Base-by-base conservation (phyloP, 805 yeast genomes). In the Lachancea meyersii region DNA sequence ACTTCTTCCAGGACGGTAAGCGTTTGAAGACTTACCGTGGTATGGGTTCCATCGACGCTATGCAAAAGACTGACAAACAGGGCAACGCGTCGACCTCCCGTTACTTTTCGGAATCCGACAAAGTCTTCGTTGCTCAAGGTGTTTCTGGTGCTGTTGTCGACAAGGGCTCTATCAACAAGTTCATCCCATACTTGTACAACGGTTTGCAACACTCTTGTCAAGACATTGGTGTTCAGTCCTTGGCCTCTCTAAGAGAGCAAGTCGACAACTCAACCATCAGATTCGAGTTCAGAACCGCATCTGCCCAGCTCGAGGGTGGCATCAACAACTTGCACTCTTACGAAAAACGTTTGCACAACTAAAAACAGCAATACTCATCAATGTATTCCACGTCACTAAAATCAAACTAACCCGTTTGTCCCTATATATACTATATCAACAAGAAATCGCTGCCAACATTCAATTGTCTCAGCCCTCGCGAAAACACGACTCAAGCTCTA, bases 261-360 rank as follows among this genome's bases (percentile, higher is more conserved):
- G 91, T 86, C 48, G 72, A 71, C 57, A 50, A 57, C 44, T 95
- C 95, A 54, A 71, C 69, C 24, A 82, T 88, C 50, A 82, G 98
- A 73, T 93, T 93, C 63, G 98, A 93, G 74, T 81, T 83, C 70
- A 87, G 98, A 80, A 89, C 97, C 55, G 95, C 97, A 39, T 86
- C 96, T 61, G 96, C 98, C 51, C 98, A 93, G 77, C 76, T 88
- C 53, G 98, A 93, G 74, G 98, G 98, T 75, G 97, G 97, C 69
- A 91, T 93, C 50, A 85, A 87, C 71, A 89, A 95, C 63, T 79
- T 93, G 70, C 87, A 87, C 76, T 89, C 97, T 46, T 93, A 86
- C 67, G 98, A 93, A 73, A 93, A 93, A 80, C 87, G 96, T 71
- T 75, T 93, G 65, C 95, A 88, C 77, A 87, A 86, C 64, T 87